Conservation (phyloP, 495 filamentous ascomycete species). For the Hypoxylon rickii region DNA sequence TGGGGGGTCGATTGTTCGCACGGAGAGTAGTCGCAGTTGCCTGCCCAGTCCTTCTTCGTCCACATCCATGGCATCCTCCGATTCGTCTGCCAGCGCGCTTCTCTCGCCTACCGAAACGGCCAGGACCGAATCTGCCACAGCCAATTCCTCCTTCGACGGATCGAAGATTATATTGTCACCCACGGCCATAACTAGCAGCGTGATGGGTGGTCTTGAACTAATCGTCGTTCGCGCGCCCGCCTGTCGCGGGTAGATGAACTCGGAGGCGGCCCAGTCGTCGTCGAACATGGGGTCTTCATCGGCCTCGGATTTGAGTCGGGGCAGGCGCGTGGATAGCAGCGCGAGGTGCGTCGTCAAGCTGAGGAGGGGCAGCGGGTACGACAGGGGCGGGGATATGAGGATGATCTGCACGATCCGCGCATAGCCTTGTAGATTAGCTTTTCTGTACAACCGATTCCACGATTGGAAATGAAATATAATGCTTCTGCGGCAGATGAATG, state of each 20-base stretch:
- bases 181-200: slow-evolving; percentile 84
- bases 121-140: slow-evolving; percentile 85
- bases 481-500: slow-evolving; percentile 11
- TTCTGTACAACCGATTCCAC: no score
- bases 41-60: slow-evolving; percentile 35
- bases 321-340: slow-evolving; percentile 85
- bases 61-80: slow-evolving; percentile 26
- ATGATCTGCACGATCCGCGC: slow-evolving; percentile 66
- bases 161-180: slow-evolving; percentile 93
- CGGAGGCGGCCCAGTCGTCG: slow-evolving; percentile 91
- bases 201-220: slow-evolving; percentile 71
- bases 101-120: slow-evolving; percentile 70
- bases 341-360: slow-evolving; percentile 94
- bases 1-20: slow-evolving; percentile 69
- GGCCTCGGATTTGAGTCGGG: slow-evolving; percentile 76
- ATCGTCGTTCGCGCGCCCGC: slow-evolving; percentile 3
- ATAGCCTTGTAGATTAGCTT: no score
- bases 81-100: background rate
- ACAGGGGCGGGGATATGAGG: slow-evolving; percentile 86
- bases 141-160: slow-evolving; percentile 84
- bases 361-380: slow-evolving; percentile 89
- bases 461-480: no score
- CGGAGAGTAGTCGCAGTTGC: slow-evolving; percentile 60
- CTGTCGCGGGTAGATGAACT: slow-evolving; percentile 71
- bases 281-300: slow-evolving; percentile 98